phyloP scores from a whole-genome alignment of 345 rosid species.

The Pugionium cornutum region DNA sequence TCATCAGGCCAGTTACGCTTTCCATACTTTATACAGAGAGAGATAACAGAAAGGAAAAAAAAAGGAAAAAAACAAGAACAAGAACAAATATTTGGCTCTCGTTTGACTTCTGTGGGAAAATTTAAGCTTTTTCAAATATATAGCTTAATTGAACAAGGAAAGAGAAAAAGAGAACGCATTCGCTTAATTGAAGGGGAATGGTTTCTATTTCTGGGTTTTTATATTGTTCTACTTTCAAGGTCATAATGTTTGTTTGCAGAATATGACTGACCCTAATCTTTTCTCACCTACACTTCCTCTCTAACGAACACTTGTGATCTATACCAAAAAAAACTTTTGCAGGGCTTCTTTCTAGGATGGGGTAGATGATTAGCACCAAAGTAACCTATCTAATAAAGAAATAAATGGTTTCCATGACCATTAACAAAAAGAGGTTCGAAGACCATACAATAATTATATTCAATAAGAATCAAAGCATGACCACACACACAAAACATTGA shows the following conservation, averaged over 20 bases:
- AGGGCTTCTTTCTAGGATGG: slow-evolving; percentile 13
- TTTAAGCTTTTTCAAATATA: slow-evolving; percentile 18
- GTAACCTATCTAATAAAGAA: slow-evolving; percentile 23
- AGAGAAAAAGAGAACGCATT: slow-evolving; percentile 20
- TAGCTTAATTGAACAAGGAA: slow-evolving; percentile 21
- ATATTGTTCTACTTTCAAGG: slow-evolving; percentile 22
- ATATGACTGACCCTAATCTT: slow-evolving; percentile 34
- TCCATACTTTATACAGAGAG: slow-evolving; percentile 45
- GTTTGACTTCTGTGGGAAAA: slow-evolving; percentile 28
- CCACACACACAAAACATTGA: slow-evolving; percentile 1
- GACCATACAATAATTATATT: slow-evolving; percentile 21
- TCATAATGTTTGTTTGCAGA: slow-evolving; percentile 19
- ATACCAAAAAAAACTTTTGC: neutral
- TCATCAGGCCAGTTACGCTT: slow-evolving; percentile 38
- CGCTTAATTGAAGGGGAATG: slow-evolving; percentile 37
- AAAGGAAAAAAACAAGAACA: neutral
- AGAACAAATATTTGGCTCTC: neutral
- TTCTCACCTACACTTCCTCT: slow-evolving; percentile 44
- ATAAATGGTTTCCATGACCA: slow-evolving; percentile 4
- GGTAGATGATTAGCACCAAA: slow-evolving; percentile 12
- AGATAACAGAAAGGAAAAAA: neutral
- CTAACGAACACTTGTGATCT: slow-evolving; percentile 38
- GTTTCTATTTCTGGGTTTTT: slow-evolving; percentile 29
- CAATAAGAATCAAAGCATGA: slow-evolving; percentile 9
- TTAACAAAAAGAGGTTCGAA: slow-evolving; percentile 11